phyloP scores from a whole-genome alignment of 805 yeast genomes.

The Huiozyma sinensis region DNA sequence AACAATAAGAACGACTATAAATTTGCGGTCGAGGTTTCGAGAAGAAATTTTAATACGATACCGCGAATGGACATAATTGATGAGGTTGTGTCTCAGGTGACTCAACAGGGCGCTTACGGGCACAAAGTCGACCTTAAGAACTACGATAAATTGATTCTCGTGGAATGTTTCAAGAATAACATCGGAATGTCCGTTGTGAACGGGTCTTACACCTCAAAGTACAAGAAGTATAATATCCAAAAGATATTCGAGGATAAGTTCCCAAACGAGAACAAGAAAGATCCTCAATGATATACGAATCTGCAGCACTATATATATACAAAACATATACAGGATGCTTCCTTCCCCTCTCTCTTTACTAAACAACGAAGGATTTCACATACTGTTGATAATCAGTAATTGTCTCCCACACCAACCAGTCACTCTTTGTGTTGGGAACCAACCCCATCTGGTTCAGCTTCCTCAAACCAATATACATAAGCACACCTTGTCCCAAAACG shows the following conservation, averaged over 20 bases:
- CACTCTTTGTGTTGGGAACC: constrained; percentile 77
- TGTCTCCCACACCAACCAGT: constrained; percentile 84
- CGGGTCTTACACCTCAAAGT: constrained; percentile 39
- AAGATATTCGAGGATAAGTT: constrained; percentile 51
- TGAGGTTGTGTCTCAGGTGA: constrained; percentile 61
- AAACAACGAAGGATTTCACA: constrained; percentile 17
- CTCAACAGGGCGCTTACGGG: constrained; percentile 43
- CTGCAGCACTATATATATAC: constrained; percentile 1
- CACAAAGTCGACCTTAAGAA: constrained; percentile 74
- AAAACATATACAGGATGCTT: background rate
- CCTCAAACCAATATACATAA: constrained; percentile 70
- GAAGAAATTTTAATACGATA: constrained; percentile 67
- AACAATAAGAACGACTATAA: constrained; percentile 25
- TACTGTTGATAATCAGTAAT: constrained; percentile 21
- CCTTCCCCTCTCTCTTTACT: background rate
- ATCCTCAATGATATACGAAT: background rate
- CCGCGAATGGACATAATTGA: constrained; percentile 65
- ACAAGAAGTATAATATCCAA: constrained; percentile 67
- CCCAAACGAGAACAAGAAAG: constrained; percentile 9
- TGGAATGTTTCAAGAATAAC: constrained; percentile 82
- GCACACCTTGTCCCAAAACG: constrained; percentile 37
- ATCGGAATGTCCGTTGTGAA: constrained; percentile 80
- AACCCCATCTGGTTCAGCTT: constrained; percentile 83
- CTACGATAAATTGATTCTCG: constrained; percentile 66
- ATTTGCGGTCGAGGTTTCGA: constrained; percentile 74